Conservation (phyloP, 805 yeast species). For the Candida bentonensis region DNA sequence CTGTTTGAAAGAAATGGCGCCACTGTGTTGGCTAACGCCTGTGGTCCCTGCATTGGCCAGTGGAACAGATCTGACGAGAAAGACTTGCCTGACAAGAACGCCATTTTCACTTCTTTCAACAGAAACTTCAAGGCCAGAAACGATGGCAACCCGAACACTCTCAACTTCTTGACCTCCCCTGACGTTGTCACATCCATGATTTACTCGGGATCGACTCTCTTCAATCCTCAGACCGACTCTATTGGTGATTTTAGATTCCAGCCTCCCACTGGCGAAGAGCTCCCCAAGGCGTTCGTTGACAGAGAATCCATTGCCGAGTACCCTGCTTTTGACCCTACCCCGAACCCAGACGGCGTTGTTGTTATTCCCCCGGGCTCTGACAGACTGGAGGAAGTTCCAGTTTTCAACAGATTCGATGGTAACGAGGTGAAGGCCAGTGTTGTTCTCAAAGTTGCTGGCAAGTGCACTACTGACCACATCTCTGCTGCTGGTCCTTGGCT, state of each 20-base stretch:
- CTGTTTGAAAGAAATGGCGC: slow-evolving; percentile 83
- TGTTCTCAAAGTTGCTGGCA: slow-evolving; percentile 85
- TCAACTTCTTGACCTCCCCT: slow-evolving; percentile 97
- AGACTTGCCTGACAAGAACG: slow-evolving; percentile 60
- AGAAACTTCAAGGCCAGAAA: slow-evolving; percentile 96
- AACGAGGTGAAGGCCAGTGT: slow-evolving; percentile 66
- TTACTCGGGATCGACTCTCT: slow-evolving; percentile 82
- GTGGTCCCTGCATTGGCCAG: slow-evolving; percentile 99
- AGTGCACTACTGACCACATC: slow-evolving; percentile 96
- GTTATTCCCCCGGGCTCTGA: slow-evolving; percentile 80
- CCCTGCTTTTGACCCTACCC: slow-evolving; percentile 55
- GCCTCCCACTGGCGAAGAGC: slow-evolving; percentile 75
- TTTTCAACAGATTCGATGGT: slow-evolving; percentile 78
- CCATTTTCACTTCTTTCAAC: slow-evolving; percentile 94
- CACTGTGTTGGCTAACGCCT: slow-evolving; percentile 86
- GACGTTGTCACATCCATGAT: slow-evolving; percentile 96
- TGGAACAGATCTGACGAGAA: slow-evolving; percentile 70
- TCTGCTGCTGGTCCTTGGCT: slow-evolving; percentile 99
- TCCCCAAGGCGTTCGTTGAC: slow-evolving; percentile 56
- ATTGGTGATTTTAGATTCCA: slow-evolving; percentile 67
- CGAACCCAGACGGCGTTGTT: slow-evolving; percentile 43
- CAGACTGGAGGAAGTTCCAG: slow-evolving; percentile 81
- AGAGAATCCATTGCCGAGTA: slow-evolving; percentile 60
- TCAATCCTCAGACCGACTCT: slow-evolving; percentile 84
- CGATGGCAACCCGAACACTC: slow-evolving; percentile 95